Percentiles rank a stretch among this genome's conserved stretches.
These are phyloP conservation scores for Tulasnella sp. DNA, from an alignment of 768 basidiomycete species.

Conservation along the genomic window DNA sequence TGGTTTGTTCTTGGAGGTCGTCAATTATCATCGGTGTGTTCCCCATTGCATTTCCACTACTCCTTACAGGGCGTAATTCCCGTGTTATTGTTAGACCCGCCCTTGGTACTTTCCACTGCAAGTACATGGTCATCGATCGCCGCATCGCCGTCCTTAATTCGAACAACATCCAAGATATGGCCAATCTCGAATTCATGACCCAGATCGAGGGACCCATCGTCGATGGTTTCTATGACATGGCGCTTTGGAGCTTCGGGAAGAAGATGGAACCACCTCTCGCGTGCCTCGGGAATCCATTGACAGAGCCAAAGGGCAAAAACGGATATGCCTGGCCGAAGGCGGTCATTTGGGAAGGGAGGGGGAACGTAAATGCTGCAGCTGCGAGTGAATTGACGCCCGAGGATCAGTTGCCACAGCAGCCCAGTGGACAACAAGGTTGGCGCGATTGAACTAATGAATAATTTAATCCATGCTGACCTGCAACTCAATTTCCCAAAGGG, in stretches of 20 bases:
- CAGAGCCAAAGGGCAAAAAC: no score
- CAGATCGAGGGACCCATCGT: conserved; percentile 65
- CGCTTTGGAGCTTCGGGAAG: conserved; percentile 50
- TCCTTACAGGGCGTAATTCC: background rate
- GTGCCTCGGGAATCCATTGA: conserved; percentile 23
- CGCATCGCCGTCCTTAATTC: conserved; percentile 52
- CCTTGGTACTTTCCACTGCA: conserved; percentile 61
- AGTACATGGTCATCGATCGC: conserved; percentile 61
- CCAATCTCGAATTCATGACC: conserved; percentile 50
- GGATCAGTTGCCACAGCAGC: no score
- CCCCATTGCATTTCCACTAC: conserved; percentile 17
- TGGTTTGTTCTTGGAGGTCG: conserved; percentile 48
- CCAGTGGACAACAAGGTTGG: no score
- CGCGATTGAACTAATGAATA: no score
- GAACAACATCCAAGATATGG: conserved; percentile 55
- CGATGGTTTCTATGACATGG: conserved; percentile 57
- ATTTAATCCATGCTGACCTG: no score
- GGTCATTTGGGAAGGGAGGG: no score
- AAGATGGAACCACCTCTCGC: conserved; percentile 39
- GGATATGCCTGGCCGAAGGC: no score
- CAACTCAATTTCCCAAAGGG: conserved; percentile 14
- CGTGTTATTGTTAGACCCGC: conserved; percentile 31
- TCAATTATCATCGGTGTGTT: conserved; percentile 39
- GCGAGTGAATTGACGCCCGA: no score
- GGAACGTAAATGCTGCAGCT: no score